Conservation (phyloP, 345 rosid species). For the Raphanus raphanistrum region DNA sequence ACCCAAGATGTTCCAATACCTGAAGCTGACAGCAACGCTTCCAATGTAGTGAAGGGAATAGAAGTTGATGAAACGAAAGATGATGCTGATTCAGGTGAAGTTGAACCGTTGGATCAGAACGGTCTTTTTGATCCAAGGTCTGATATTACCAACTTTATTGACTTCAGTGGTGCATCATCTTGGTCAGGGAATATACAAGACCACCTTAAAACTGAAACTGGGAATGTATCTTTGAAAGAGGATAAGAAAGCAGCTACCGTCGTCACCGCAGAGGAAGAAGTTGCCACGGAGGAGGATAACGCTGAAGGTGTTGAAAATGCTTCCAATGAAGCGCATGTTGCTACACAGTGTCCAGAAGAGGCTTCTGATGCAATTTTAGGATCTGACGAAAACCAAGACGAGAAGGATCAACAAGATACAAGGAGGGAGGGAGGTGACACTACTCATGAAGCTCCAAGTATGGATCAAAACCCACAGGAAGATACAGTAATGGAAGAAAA, state of each 20-base stretch:
- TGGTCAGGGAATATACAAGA: conserved; percentile 44
- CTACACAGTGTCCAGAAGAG: neutral
- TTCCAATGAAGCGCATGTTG: neutral
- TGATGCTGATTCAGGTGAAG: conserved; percentile 37
- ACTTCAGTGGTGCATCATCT: conserved; percentile 43
- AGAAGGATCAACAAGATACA: conserved; percentile 12
- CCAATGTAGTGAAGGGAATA: conserved; percentile 29
- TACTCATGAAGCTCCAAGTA: conserved; percentile 25
- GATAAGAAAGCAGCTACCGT: conserved; percentile 22
- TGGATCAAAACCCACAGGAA: conserved; percentile 22
- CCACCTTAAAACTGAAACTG: conserved; percentile 29
- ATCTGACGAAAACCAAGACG: neutral
- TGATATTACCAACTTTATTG: conserved; percentile 43
- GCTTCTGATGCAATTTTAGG: neutral
- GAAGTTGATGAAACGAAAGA: conserved; percentile 40
- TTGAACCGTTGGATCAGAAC: conserved; percentile 37
- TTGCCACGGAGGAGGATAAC: conserved; percentile 19
- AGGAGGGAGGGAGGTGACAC: conserved; percentile 23
- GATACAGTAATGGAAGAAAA: conserved; percentile 38
- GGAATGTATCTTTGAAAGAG: conserved; percentile 21
- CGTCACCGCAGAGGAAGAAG: conserved; percentile 28
- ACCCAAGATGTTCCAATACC: conserved; percentile 33
- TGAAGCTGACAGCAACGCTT: conserved; percentile 37
- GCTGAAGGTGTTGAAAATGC: conserved; percentile 11
- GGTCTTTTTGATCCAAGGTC: conserved; percentile 41